These are phyloP conservation scores for Cicer yamashitae DNA, from an alignment of 306 rosid species.

Conservation along the genomic window DNA sequence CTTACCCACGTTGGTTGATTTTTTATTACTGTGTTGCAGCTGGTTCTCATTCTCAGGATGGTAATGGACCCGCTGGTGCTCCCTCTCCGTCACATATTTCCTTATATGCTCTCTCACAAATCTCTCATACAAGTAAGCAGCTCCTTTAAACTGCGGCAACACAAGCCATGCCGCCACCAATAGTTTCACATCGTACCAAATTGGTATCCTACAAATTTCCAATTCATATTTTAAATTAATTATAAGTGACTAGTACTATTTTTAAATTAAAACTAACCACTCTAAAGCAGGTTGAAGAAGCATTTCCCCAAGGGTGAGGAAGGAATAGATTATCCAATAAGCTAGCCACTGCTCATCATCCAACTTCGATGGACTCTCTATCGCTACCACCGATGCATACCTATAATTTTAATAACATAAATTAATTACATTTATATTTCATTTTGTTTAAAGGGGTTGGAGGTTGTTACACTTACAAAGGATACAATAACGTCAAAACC, in stretches of 20 bases:
- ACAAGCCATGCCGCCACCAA: constrained; percentile 87
- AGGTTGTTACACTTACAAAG: constrained; percentile 65
- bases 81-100: constrained; percentile 46
- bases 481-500: constrained; percentile 72
- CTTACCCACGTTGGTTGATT: constrained; percentile 48
- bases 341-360: constrained; percentile 97
- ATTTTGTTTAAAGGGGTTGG: no score
- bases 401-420: constrained; percentile 42
- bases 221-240: not conserved
- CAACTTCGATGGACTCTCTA: constrained; percentile 73
- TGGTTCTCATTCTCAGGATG: not conserved
- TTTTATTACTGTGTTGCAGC: not conserved
- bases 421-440: not conserved
- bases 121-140: constrained; percentile 82
- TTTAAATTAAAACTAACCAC: constrained; percentile 52
- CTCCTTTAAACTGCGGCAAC: constrained; percentile 89
- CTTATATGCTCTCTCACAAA: constrained; percentile 68
- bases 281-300: constrained; percentile 65
- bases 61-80: constrained; percentile 20
- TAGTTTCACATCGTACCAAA: constrained; percentile 88
- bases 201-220: constrained; percentile 66
- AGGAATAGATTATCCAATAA: constrained; percentile 92
- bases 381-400: constrained; percentile 91
- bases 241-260: no score
- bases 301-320: constrained; percentile 87